These are phyloP conservation scores for Dendrothele bispora DNA, from an alignment of 768 basidiomycete genomes.

Conservation along the genomic window DNA sequence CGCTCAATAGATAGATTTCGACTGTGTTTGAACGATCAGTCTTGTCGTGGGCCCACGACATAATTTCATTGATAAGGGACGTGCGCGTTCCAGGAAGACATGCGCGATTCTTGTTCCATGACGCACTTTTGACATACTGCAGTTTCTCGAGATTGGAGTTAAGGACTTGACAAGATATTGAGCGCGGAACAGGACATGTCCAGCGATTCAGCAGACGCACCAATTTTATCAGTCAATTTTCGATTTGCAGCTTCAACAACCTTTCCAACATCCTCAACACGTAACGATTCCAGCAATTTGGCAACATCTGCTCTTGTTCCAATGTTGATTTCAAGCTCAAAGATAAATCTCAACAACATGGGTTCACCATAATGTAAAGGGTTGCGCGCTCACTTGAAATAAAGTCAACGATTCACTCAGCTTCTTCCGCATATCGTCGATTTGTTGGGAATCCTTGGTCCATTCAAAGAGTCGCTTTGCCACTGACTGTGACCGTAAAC, in stretches of 20 bases:
- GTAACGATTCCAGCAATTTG: background rate
- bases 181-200: background rate
- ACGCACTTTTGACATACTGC: background rate
- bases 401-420: background rate
- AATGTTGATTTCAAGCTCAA: slow-evolving; percentile 2
- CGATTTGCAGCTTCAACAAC: background rate
- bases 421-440: slow-evolving; percentile 1
- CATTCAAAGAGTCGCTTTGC: background rate
- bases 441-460: background rate
- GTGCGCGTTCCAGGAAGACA: background rate
- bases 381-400: background rate
- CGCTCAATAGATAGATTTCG: slow-evolving; percentile 5
- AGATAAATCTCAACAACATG: background rate
- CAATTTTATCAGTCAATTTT: background rate
- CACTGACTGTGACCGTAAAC: background rate
- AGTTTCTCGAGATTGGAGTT: background rate
- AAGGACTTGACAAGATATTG: background rate
- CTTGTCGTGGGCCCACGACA: no score
- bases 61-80: background rate
- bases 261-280: background rate
- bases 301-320: background rate
- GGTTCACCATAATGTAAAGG: background rate
- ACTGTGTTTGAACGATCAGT: no score
- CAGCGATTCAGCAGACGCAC: background rate
- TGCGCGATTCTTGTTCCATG: background rate